Base-by-base conservation (phyloP, 2,329 filamentous ascomycete genomes). In the Ilyonectria sp. region DNA sequence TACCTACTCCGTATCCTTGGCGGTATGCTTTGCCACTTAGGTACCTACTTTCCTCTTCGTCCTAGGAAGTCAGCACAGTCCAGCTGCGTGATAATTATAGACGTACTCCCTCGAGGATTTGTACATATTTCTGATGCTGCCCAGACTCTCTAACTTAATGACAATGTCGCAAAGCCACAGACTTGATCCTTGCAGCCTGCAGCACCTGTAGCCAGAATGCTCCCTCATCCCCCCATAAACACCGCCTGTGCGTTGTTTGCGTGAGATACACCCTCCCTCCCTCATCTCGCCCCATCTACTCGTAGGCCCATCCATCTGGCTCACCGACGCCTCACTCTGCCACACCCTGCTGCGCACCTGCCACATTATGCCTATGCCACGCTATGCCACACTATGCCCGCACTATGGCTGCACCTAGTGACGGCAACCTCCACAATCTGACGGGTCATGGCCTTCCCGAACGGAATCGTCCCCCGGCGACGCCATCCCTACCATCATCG, bases 251-350 rank as follows among this genome's bases (percentile, higher is more conserved):
- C 46, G 35, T 50, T 33, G 50, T n/a, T 55, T 19, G 56, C 49
- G 56, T n/a, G 53, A 11, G 62, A 60, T 50, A 29, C 62, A 65
- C 50, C 44, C 57, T 60, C 63, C 47, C 47, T 11, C 17, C 47
- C 26, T 11, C 47, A 31, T 43, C 46, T 31, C 15, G 26, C 54
- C 35, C 54, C 37, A 46, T 35, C 23, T 21, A 33, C 37, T 29
- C 23, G 21, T 26, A 37, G 9, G n/a, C 49, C 33, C 49, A 31
- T 47, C 56, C 31, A 17, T 19, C 33, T 19, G 44, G 26, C 37
- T 60, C 63, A 52, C 56, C 56, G 56, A 65, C 55, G 56, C 61
- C 61, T 59, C 61, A 46, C 61, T 23, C 59, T 40, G 35, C 59
- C 49, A 35, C 59, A 50, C 31, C 23, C 44, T 55, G 52, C 50